Percentiles rank a stretch among this genome's conserved stretches.
Evolutionary conservation across 352 stramenopile species (phyloP).

Genomic region (Pythium scleroteichum): DNA sequence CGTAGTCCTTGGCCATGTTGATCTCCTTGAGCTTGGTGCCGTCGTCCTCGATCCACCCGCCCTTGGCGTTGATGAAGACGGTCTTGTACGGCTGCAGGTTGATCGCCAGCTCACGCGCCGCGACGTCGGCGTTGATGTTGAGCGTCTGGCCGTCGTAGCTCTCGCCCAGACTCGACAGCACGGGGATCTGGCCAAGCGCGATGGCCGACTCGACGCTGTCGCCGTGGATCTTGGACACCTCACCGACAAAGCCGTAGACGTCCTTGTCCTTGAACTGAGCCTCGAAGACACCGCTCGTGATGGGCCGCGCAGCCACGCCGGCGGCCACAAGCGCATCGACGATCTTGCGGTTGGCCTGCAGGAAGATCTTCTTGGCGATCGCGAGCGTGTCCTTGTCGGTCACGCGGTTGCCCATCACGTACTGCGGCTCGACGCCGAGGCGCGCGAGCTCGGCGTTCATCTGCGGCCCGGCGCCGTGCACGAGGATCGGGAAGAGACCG

Average conservation of each 20-base stretch:
- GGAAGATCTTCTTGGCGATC: constrained; percentile 86
- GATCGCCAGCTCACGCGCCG: constrained; percentile 75
- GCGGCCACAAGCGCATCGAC: constrained; percentile 71
- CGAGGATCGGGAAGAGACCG: constrained; percentile 83
- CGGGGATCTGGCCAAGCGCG: constrained; percentile 70
- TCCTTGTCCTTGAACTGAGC: constrained; percentile 78
- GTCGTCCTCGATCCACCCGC: constrained; percentile 87
- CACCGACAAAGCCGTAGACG: constrained; percentile 85
- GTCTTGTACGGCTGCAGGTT: constrained; percentile 85
- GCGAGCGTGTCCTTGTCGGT: constrained; percentile 86
- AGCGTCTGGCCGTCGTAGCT: constrained; percentile 73
- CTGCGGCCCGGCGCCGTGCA: constrained; percentile 87
- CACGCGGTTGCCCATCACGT: constrained; percentile 86
- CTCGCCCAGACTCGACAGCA: constrained; percentile 85
- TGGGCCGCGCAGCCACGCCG: constrained; percentile 67
- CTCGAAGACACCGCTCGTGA: constrained; percentile 86
- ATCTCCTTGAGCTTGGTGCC: constrained; percentile 83
- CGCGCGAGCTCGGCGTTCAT: constrained; percentile 87
- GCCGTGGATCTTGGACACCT: constrained; percentile 76
- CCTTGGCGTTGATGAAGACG: constrained; percentile 90
- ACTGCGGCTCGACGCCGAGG: constrained; percentile 83
- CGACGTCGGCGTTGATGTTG: constrained; percentile 90
- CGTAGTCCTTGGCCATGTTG: constrained; percentile 82
- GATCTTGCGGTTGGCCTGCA: constrained; percentile 81
- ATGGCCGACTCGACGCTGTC: constrained; percentile 73